These are phyloP conservation scores for Mikania micrantha DNA, from an alignment of 129 eudicot species.

Conservation along the genomic window DNA sequence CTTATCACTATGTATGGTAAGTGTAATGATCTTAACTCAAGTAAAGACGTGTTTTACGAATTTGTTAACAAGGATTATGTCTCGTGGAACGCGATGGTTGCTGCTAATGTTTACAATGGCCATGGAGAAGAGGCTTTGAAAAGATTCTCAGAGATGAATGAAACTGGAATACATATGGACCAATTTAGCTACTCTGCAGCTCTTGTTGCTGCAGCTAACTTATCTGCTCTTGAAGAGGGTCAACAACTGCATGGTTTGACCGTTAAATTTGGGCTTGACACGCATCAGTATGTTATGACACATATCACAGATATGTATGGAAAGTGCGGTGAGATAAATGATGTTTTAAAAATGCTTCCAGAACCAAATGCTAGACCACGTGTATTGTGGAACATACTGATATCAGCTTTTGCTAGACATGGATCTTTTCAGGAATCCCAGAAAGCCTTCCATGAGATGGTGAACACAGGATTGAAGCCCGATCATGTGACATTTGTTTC, in stretches of 20 bases:
- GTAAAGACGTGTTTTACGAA: slow-evolving; percentile 44
- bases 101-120: slow-evolving; percentile 70
- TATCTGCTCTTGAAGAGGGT: slow-evolving; percentile 72
- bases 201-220: slow-evolving; percentile 58
- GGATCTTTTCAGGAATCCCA: slow-evolving; percentile 55
- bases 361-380: slow-evolving; percentile 42
- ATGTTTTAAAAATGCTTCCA: slow-evolving; percentile 61
- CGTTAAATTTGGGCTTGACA: slow-evolving; percentile 59
- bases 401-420: slow-evolving; percentile 69
- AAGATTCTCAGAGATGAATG: slow-evolving; percentile 52
- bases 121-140: slow-evolving; percentile 68
- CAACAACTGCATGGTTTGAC: slow-evolving; percentile 61
- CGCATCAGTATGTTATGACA: slow-evolving; percentile 45
- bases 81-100: slow-evolving; percentile 73
- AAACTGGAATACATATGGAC: slow-evolving; percentile 41
- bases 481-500: slow-evolving; percentile 91
- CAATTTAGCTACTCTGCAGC: slow-evolving; percentile 79
- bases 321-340: slow-evolving; percentile 68
- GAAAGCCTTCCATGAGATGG: slow-evolving; percentile 67
- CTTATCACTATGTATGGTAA: slow-evolving; percentile 86
- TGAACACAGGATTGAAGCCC: slow-evolving; percentile 43
- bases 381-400: slow-evolving; percentile 69
- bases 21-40: slow-evolving; percentile 69
- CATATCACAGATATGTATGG: slow-evolving; percentile 84
- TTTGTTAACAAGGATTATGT: slow-evolving; percentile 42